These are phyloP conservation scores for Clitoria ternatea DNA, from an alignment of 306 rosid genomes.

Conservation along the genomic window DNA sequence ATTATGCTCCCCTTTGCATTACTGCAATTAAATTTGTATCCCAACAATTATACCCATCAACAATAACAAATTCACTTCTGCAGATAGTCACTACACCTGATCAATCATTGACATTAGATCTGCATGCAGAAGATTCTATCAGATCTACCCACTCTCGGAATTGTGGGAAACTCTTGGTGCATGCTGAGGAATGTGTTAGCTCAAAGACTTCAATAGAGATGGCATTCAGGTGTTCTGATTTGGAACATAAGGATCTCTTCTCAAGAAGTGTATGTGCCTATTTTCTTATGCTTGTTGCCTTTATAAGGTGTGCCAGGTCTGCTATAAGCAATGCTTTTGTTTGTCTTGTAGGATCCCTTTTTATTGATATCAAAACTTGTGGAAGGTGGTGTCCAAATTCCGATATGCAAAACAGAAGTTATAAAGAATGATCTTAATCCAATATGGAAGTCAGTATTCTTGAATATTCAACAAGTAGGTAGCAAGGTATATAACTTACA, in stretches of 20 bases:
- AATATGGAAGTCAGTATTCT: conserved; percentile 57
- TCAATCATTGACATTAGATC: conserved; percentile 56
- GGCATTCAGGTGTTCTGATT: conserved; percentile 60
- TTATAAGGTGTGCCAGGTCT: conserved; percentile 4
- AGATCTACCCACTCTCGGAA: conserved; percentile 37
- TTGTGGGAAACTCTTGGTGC: conserved; percentile 57
- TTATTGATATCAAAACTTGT: conserved; percentile 55
- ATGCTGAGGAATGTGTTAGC: conserved; percentile 65
- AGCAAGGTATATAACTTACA: conserved; percentile 53
- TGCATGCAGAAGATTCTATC: conserved; percentile 43
- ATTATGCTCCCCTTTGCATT: conserved; percentile 8
- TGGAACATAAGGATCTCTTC: conserved; percentile 77
- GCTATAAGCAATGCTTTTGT: conserved; percentile 7
- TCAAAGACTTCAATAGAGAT: conserved; percentile 67
- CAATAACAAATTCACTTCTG: conserved; percentile 25
- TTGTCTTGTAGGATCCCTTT: conserved; percentile 64
- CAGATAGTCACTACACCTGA: conserved; percentile 63
- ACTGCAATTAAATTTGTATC: neutral
- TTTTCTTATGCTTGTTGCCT: conserved; percentile 2
- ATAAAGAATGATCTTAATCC: conserved; percentile 69
- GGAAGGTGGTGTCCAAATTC: conserved; percentile 54
- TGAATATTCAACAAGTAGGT: conserved; percentile 78
- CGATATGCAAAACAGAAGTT: conserved; percentile 80
- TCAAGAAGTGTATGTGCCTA: conserved; percentile 64
- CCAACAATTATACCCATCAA: conserved; percentile 4